Conservation (phyloP, 257 asterid genomes). For the Solanum lycopersicoides region DNA sequence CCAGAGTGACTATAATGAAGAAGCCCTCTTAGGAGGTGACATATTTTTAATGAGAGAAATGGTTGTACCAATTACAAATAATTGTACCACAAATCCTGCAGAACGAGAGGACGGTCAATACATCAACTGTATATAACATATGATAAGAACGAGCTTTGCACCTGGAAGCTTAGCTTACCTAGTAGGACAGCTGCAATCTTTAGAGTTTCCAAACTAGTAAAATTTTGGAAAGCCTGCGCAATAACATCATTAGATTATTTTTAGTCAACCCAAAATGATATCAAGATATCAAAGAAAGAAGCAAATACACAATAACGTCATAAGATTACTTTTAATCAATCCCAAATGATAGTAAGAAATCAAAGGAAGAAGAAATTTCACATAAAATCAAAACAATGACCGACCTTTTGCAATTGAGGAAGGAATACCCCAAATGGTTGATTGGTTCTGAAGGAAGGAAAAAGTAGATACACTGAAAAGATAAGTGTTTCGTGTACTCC, state of each 20-base stretch:
- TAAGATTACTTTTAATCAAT: not conserved
- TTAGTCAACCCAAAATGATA: not conserved
- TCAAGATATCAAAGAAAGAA: not conserved
- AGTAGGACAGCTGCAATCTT: slow-evolving; percentile 26
- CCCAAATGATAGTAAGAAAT: not conserved
- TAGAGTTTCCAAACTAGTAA: slow-evolving; percentile 40
- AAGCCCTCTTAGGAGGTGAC: slow-evolving; percentile 84
- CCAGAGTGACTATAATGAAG: slow-evolving; percentile 12
- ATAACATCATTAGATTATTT: not conserved
- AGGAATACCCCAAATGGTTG: not conserved
- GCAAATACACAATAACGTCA: not conserved
- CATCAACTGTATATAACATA: not conserved
- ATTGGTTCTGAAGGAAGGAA: not conserved
- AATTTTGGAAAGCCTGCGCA: slow-evolving; percentile 40
- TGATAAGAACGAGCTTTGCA: not conserved
- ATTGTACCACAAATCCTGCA: slow-evolving; percentile 49
- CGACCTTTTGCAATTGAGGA: not conserved
- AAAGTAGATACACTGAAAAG: not conserved
- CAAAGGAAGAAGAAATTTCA: not conserved
- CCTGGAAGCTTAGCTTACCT: slow-evolving; percentile 36
- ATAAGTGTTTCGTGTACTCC: not conserved
- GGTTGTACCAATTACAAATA: slow-evolving; percentile 20
- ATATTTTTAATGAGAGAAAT: slow-evolving; percentile 52
- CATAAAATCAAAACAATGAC: not conserved
- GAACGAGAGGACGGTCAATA: not conserved